These are phyloP conservation scores for Vinca minor DNA, from an alignment of 257 asterid species.

Conservation along the genomic window DNA sequence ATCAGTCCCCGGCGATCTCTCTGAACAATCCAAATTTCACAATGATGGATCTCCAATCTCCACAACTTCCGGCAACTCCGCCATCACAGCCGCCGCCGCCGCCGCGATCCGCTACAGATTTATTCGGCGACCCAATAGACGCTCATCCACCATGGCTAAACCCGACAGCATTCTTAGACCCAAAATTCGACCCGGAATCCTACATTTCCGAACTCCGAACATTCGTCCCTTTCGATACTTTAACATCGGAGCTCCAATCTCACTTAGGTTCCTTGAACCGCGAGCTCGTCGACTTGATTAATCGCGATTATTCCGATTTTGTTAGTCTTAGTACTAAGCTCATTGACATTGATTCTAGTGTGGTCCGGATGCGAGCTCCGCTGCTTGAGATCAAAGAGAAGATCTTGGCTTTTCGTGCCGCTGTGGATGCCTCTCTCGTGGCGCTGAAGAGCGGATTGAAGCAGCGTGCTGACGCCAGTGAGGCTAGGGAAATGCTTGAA, in stretches of 20 bases:
- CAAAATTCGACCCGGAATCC: conserved; percentile 72
- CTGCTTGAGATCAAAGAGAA: conserved; percentile 79
- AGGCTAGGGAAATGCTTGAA: conserved; percentile 79
- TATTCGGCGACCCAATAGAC: conserved; percentile 85
- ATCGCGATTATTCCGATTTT: conserved; percentile 83
- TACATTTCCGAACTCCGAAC: conserved; percentile 93
- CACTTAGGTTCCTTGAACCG: conserved; percentile 60
- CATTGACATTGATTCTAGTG: conserved; percentile 76
- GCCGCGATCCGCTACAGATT: conserved; percentile 74
- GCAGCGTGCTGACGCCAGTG: conserved; percentile 81
- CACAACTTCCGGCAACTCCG: conserved; percentile 12
- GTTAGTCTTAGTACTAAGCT: conserved; percentile 93
- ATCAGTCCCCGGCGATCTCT: not conserved
- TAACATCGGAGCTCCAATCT: conserved; percentile 75
- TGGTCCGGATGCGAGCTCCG: conserved; percentile 98
- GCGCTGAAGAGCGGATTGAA: conserved; percentile 69
- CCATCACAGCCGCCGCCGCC: conserved; percentile 31
- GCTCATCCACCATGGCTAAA: conserved; percentile 83
- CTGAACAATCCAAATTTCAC: not conserved
- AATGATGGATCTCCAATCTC: conserved; percentile 50
- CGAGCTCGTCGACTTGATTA: conserved; percentile 84
- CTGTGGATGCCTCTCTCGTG: conserved; percentile 59
- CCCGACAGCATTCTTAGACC: conserved; percentile 58
- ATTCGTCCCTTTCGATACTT: conserved; percentile 87
- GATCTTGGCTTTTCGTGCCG: conserved; percentile 56